Evolutionary conservation across 306 rosid species (phyloP), one percentile per base, ranked within the genome.

Genomic region (Oemleria cerasiformis): DNA sequence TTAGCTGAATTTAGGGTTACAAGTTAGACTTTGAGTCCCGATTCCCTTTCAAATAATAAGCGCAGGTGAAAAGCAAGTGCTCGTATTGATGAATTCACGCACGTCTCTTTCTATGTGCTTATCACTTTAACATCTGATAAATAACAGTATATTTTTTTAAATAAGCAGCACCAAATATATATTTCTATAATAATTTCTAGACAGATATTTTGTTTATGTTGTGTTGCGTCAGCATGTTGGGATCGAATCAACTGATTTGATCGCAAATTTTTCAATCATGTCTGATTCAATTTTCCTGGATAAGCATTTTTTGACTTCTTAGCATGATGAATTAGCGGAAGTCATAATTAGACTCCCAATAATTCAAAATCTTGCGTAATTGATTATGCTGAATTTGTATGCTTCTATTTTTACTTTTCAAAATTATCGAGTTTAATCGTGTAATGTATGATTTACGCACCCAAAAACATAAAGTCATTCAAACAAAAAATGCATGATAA

Each of bases 21-120:
- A n/a, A n/a, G 80, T 71, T 74, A 5, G 51, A 21, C 67, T 77
- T 25, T 5, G 7, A 6, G 39, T 55, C 67, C 75, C 19, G 73
- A 42, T 51, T 65, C 62, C 50, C 75, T 81, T 67, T 65, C 20
- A 54, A 5, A 30, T 6, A 30, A 9, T 3, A 9, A 0, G 20
- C 5, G 4, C 5, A 7, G 1, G 44, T 73, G 76, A 79, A 63
- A 77, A 43, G 61, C 61, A 34, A 5, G 4, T 7, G 45, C 40
- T 63, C 77, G 44, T 67, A 67, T 85, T 54, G 36, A 30, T 30
- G 57, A 78, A 64, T 71, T 76, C 1, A 16, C 9, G 6, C 42
- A 77, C 75, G 84, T 67, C 76, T 23, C 71, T 15, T 58, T 40
- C 36, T 36, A 1, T 60, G 19, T 19, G 63, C 79, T 74, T 74